Conservation (phyloP, 306 rosid genomes). For the Sicyos edulis region DNA sequence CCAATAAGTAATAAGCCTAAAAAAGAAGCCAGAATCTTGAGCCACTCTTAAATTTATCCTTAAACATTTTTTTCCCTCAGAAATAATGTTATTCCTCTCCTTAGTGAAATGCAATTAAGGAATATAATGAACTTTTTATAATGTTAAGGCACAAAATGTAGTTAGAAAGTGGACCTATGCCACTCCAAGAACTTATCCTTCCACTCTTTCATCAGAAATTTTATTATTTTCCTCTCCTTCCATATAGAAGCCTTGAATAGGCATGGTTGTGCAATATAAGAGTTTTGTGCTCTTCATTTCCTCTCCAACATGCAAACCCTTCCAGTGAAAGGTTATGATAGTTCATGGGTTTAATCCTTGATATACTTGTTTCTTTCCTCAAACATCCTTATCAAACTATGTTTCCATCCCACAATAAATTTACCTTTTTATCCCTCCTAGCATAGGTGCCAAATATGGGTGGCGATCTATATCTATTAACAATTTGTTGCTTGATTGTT, state of each 20-base stretch:
- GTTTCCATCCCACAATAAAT: not conserved
- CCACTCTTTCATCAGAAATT: not conserved
- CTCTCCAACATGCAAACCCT: not conserved
- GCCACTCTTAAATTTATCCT: conserved; percentile 1
- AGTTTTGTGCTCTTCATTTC: not conserved
- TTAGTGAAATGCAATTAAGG: not conserved
- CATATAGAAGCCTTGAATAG: not conserved
- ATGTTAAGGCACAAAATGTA: not conserved
- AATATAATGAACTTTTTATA: not conserved
- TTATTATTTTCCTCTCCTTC: not conserved
- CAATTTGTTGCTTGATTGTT: not conserved
- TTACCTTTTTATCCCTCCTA: not conserved
- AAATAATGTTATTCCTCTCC: not conserved
- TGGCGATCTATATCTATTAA: not conserved
- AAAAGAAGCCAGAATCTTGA: not conserved
- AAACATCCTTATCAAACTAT: not conserved
- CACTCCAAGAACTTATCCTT: not conserved
- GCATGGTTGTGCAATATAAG: not conserved
- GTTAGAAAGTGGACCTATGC: not conserved
- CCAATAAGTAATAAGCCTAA: not conserved
- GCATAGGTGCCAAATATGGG: not conserved
- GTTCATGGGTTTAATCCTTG: not conserved
- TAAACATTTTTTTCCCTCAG: not conserved
- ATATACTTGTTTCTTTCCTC: not conserved
- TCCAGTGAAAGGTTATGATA: not conserved